Base-by-base conservation (phyloP, 2,329 filamentous ascomycete genomes). In the Colletotrichum trifolii region DNA sequence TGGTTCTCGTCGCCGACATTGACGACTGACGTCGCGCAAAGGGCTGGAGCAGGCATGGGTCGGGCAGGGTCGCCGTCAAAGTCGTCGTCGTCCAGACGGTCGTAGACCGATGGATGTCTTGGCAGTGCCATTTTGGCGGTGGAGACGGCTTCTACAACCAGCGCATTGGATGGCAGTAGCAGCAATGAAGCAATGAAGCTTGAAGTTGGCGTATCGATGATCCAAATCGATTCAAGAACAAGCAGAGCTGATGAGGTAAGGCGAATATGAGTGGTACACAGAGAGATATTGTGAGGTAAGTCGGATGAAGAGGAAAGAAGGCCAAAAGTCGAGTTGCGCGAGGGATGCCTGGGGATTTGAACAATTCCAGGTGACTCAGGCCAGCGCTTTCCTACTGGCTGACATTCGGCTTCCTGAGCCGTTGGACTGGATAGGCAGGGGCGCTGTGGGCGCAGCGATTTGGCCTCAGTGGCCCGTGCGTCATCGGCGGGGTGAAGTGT, bases 321-420 rank as follows among this genome's bases (percentile, higher is more conserved):
- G 15, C 47, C 42, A 9, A 12, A 13, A 9, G 25, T 25, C 13
- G 52, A 54, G 53, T 25, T 49, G 46, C 52, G 58, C 58, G 63
- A 66, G 63, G 63, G 63, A 57, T 66, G 63, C 63, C 63, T 66
- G 63, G 63, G 58, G 59, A 62, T 66, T 57, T 66, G 63, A 66
- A 66, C 40, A 34, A 47, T 54, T 42, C 53, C 25, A 25, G 53
- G 63, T 65, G 52, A 65, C 62, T 43, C 40, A 43, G 42, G 47
- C 62, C 40, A 39, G 46, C 47, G 15, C n/a, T 47, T 40, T 50
- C 39, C 50, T 15, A 61, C 45, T 61, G 55, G 55, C 55, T 50
- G 55, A 1, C 3, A 9, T 9, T 10, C 39, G 45, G 57, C 17
- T 55, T 11, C 42, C 61, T 60, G 61, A 49, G 40, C 57, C 50